Conservation (phyloP, 495 filamentous ascomycete genomes). For the Jackrogersella multiformis region DNA sequence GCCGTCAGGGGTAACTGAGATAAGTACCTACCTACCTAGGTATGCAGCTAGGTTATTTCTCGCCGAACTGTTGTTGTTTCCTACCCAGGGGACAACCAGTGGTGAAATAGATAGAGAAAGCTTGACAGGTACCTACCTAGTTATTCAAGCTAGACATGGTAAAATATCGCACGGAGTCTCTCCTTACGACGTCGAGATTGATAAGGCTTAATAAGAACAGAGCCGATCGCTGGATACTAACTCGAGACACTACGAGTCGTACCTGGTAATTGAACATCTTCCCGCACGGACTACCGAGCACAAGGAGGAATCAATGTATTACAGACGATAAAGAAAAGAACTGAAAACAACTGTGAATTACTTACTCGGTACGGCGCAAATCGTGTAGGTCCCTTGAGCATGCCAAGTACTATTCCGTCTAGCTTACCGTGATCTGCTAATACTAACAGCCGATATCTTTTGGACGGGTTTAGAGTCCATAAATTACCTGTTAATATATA, state of each 20-base stretch:
- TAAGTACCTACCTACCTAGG: no score
- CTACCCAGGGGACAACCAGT: no score
- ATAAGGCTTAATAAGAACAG: constrained; percentile 1
- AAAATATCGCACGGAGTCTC: not conserved
- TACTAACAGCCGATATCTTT: constrained; percentile 37
- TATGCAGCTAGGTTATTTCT: no score
- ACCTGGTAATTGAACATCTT: no score
- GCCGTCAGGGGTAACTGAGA: no score
- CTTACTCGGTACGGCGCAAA: not conserved
- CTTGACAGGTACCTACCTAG: no score
- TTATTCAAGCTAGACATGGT: no score
- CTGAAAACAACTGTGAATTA: no score
- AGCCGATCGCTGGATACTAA: not conserved
- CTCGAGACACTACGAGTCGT: not conserved
- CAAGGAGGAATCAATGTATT: not conserved
- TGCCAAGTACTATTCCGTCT: not conserved
- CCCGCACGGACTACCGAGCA: no score
- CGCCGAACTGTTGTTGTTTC: no score
- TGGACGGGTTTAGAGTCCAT: constrained; percentile 24
- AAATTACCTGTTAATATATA: constrained; percentile 39
- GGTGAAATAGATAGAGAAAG: no score
- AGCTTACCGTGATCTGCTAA: not conserved
- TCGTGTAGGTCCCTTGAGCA: not conserved
- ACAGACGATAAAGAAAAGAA: not conserved
- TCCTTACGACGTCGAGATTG: not conserved